A percentile compares a stretch with the other conserved stretches of the same genome.
Evolutionary conservation across 441 rosid genomes (phyloP).

Genomic region (Aleurites moluccanus): DNA sequence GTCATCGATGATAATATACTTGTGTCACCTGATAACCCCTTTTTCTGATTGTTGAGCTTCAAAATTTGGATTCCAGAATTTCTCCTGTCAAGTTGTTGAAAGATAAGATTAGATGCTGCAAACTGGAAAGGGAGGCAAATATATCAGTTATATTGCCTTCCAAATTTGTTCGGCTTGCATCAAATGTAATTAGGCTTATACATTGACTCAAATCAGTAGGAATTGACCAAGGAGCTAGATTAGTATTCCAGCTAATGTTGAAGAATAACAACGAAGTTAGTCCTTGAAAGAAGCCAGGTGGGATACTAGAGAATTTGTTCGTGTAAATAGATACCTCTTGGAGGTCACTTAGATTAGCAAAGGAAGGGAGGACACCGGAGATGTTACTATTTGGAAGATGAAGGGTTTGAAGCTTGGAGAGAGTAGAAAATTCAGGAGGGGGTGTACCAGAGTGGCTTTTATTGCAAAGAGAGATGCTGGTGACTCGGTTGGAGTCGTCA

Average conservation of each 20-base stretch:
- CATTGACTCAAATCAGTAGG: constrained; percentile 51
- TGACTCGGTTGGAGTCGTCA: constrained; percentile 40
- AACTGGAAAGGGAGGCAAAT: constrained; percentile 15
- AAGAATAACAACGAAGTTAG: constrained; percentile 47
- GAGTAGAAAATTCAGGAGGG: constrained; percentile 51
- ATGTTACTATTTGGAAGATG: constrained; percentile 46
- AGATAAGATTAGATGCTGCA: background rate
- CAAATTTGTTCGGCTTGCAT: constrained; percentile 41
- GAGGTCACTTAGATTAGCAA: constrained; percentile 48
- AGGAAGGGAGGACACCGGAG: constrained; percentile 54
- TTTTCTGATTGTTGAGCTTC: background rate
- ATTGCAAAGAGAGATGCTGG: constrained; percentile 36
- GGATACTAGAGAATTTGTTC: constrained; percentile 53
- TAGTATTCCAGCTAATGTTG: constrained; percentile 32
- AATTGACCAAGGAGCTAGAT: constrained; percentile 50
- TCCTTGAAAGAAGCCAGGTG: constrained; percentile 53
- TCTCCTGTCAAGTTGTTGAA: background rate
- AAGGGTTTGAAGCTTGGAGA: constrained; percentile 45
- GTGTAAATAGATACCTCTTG: constrained; percentile 37
- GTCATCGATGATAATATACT: background rate
- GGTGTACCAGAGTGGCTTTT: constrained; percentile 44
- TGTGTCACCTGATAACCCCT: constrained; percentile 1
- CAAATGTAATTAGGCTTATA: constrained; percentile 34
- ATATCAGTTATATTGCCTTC: constrained; percentile 54
- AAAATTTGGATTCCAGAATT: background rate